Conservation (phyloP, 768 basidiomycete species). For the Russula emetica region DNA sequence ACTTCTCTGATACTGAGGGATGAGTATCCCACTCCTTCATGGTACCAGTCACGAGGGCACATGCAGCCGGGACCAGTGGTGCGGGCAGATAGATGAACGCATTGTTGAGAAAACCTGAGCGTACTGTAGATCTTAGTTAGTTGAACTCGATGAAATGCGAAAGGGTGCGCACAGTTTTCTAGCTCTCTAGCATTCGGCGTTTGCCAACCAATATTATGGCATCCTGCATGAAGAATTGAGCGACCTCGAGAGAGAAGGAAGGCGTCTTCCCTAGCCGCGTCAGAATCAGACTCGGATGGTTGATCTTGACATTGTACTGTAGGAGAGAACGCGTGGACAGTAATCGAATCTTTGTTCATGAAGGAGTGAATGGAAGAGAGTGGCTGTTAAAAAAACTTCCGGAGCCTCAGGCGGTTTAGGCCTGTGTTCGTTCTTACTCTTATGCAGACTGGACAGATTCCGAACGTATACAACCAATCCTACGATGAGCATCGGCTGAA, state of each 20-base stretch:
- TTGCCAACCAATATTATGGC: conserved; percentile 7
- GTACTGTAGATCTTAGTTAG: background rate
- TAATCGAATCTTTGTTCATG: conserved; percentile 5
- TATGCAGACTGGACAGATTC: no score
- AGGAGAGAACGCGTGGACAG: conserved; percentile 9
- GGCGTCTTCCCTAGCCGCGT: background rate
- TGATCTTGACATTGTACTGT: background rate
- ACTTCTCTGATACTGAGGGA: conserved; percentile 12
- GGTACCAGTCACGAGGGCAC: background rate
- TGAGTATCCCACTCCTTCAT: conserved; percentile 9
- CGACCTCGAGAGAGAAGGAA: conserved; percentile 12
- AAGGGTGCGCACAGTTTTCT: conserved; percentile 1
- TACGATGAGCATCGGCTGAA: background rate
- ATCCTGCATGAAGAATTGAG: conserved; percentile 12
- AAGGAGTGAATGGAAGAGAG: background rate
- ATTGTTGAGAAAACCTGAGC: conserved; percentile 6
- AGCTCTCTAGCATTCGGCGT: background rate
- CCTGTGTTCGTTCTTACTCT: no score
- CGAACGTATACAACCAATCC: no score
- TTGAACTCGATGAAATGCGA: background rate
- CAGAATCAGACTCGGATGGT: background rate
- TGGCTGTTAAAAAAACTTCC: no score
- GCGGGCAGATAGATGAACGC: conserved; percentile 9
- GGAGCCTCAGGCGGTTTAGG: no score
- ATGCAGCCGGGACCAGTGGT: conserved; percentile 1